Evolutionary conservation across 768 basidiomycete species (phyloP), one percentile per base, ranked within the genome.

Genomic region (Lactifluus piperatus): DNA sequence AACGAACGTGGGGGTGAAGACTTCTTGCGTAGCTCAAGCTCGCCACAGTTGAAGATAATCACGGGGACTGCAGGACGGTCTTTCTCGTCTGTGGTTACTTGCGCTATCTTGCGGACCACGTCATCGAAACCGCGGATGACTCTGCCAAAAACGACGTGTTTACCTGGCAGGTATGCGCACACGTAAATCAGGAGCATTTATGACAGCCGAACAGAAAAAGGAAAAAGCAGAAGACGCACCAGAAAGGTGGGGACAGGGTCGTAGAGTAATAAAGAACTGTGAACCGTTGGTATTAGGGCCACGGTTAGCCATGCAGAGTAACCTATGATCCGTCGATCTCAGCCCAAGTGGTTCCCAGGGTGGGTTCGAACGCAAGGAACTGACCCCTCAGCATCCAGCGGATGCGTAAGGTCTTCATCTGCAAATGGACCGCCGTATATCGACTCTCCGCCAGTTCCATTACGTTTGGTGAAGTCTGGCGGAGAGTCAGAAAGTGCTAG

Each of bases 261-360:
- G 77, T 11, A 94, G 77, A 22, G 92, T 91, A 62, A 94, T 76
- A 68, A 94, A 94, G 68, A 87, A 94, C 63, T 94, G 92, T 1
- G 86, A 88, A 37, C 85, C 84, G 64, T 94, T 94, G 36, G 92
- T 94, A 71, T 88, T 76, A 0, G 86, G 83, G 3, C 88, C 88
- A 63, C 81, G 80, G 70, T 95, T 95, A 10, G 92, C 92, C 93
- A 94, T 95, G 66, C 89, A 91, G 11, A 95, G 74, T 27, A 94
- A 73, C 13, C 83, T 85, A 64, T 24, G 8, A 34, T 27, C 26
- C 9, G 20, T 6, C 43, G n/a, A 37, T 49, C 30, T 51, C 32
- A 51, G 20, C 22, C 24, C 14, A 20, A 51, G 51, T 39, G 34
- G 34, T 34, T 13, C 11, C 51, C n/a, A n/a, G n/a, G n/a, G 47